Evolutionary conservation across 2,329 filamentous ascomycete genomes (phyloP), one percentile per base, ranked within the genome.

Genomic region (Samsoniella hepiali): DNA sequence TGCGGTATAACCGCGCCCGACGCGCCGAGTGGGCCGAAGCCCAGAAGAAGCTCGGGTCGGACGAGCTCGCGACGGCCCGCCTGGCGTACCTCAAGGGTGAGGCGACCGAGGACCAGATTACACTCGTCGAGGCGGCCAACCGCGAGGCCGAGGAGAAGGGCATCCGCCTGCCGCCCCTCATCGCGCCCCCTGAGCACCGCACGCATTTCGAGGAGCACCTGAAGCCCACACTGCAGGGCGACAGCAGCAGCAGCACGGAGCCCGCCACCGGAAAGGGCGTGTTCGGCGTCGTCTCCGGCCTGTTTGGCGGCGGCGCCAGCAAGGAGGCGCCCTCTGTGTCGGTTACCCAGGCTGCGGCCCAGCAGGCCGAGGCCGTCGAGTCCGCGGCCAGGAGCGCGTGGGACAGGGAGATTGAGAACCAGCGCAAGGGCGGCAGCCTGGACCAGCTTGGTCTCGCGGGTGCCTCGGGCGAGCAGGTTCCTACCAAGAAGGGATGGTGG

Each of bases 51-150:
- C 76, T 86, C 71, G 79, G 81, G 58, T 79, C 78, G 69, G 83
- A 86, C 75, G 78, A 79, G 67, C 81, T 87, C 63, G 80, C 83
- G 67, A 79, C 80, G 66, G 84, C 84, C 58, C 84, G 84, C 36
- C 75, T 87, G 22, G 84, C 84, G 65, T 87, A 85, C 75, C 83
- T 87, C 77, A 82, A 81, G 65, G 83, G 82, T 70, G 77, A 79
- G 42, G 84, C 84, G 32, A 83, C 80, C 62, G 79, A 82, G 51
- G 83, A 84, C 54, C 84, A 87, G 72, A 78, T 81, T 58, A 70
- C 74, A 38, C 78, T 86, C 63, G 84, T 87, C 57, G 84, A 87
- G 68, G 83, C 85, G 62, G 82, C 82, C 65, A 81, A 83, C 67
- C 77, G 74, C 63, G 75, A 77, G 55, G 82, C 82, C 63, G 76